Evolutionary conservation across 2,329 filamentous ascomycete species (phyloP), one percentile per base, ranked within the genome.

Genomic region (Ceratocystis lukuohia): DNA sequence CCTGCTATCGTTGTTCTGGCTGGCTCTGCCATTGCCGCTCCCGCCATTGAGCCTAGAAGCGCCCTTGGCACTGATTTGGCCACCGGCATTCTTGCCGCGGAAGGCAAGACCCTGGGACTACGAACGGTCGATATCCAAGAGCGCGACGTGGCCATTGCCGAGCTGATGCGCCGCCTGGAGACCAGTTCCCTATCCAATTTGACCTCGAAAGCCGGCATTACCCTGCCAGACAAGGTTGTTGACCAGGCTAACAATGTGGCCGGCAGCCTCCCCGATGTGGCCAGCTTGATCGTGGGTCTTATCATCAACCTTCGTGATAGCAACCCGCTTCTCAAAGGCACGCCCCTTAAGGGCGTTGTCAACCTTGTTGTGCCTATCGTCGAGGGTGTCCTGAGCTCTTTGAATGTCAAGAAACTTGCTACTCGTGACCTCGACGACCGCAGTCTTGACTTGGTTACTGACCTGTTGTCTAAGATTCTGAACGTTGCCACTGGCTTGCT

Each of bases 11-110:
- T 57, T 45, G 45, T 66, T 1, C 61, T 66, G 30, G 66, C 53
- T n/a, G 61, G 22, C 62, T 69, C 48, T 48, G 64, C 63, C 62
- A 48, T 56, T 44, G 63, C 45, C 37, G 66, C 44, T 50, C 67
- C 66, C 25, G 45, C 33, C 22, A 7, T 6, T 41, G 20, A 15
- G n/a, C 28, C 10, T 45, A 3, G 0, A 3, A 12, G 10, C 0
- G 3, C 2, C 3, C 8, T 41, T 41, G 8, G 8, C 1, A 12
- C 8, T 41, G 37, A 1, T 41, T 41, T 41, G 37, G 8, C 7
- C 33, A 7, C 8, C 33, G 1, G 2, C 0, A 37, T 3, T 8
- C 1, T 37, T 2, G 8, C 33, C 8, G 8, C 8, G 8, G 33
- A 37, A 8, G 2, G 8, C 33, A 37, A 37, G 33, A 8, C 0